phyloP scores from a whole-genome alignment of 2,329 filamentous ascomycete species.

The Fusarium austroafricanum region DNA sequence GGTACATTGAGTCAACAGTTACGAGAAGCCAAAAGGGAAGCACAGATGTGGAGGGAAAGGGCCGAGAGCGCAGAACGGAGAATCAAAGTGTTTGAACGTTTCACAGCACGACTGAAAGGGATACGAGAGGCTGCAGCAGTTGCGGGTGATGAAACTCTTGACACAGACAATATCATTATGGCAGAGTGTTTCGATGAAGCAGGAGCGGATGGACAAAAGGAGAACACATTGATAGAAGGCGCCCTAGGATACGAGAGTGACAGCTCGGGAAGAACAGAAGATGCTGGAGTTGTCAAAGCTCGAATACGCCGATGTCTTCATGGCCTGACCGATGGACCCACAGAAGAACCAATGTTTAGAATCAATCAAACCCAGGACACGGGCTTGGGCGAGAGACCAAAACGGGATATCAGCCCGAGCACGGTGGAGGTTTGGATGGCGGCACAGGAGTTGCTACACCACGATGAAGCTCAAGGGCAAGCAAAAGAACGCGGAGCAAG shows the following conservation, averaged over 20 bases:
- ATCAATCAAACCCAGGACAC: background rate
- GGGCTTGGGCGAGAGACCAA: background rate
- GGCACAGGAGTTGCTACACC: constrained; percentile 47
- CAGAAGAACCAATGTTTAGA: constrained; percentile 1
- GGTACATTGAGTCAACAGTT: constrained; percentile 63
- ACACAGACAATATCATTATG: background rate
- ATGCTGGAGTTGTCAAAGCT: constrained; percentile 42
- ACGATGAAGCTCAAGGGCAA: constrained; percentile 33
- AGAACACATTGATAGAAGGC: background rate
- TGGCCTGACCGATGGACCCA: constrained; percentile 25
- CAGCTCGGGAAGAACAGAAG: constrained; percentile 43
- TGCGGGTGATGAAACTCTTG: background rate
- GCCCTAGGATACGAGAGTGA: constrained; percentile 29
- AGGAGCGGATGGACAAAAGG: background rate
- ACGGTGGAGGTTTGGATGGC: constrained; percentile 50
- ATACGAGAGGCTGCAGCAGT: constrained; percentile 44
- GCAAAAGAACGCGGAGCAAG: background rate
- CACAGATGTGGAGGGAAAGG: constrained; percentile 62
- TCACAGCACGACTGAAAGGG: constrained; percentile 51
- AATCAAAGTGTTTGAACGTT: constrained; percentile 60
- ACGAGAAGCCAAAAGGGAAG: constrained; percentile 50
- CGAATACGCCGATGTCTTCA: constrained; percentile 46
- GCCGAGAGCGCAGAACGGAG: constrained; percentile 68
- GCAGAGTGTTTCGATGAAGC: background rate
- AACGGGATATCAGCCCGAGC: constrained; percentile 31